These are phyloP conservation scores for Claviceps humidiphila DNA, from an alignment of 2,329 filamentous ascomycete species.

Conservation along the genomic window DNA sequence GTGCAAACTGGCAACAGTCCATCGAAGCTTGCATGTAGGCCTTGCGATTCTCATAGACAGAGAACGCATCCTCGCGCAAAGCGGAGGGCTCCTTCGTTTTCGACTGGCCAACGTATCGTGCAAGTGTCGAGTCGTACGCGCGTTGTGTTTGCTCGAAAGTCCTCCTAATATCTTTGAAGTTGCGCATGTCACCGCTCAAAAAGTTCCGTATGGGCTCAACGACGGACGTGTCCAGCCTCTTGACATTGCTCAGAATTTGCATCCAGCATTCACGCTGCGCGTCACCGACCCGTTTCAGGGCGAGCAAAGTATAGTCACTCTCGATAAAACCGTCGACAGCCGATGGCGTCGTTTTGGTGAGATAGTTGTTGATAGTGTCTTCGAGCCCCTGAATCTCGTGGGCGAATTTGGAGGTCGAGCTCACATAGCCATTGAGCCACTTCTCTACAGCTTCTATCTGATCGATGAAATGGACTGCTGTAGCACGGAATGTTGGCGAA, in stretches of 20 bases:
- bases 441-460: slow-evolving; percentile 83
- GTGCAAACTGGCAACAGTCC: slow-evolving; percentile 82
- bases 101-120: slow-evolving; percentile 70
- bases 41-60: slow-evolving; percentile 84
- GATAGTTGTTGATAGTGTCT: slow-evolving; percentile 61
- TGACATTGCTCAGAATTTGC: slow-evolving; percentile 58
- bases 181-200: slow-evolving; percentile 62
- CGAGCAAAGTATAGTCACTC: slow-evolving; percentile 85
- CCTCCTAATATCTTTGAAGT: slow-evolving; percentile 74
- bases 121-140: slow-evolving; percentile 67
- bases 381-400: slow-evolving; percentile 63
- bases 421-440: slow-evolving; percentile 63
- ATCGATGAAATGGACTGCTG: slow-evolving; percentile 73
- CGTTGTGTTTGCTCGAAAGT: slow-evolving; percentile 69
- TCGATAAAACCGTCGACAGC: slow-evolving; percentile 79
- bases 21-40: slow-evolving; percentile 82
- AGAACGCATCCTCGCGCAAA: slow-evolving; percentile 87
- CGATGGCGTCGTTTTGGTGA: slow-evolving; percentile 62
- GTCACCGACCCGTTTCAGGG: slow-evolving; percentile 73
- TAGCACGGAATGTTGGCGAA: slow-evolving; percentile 87
- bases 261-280: slow-evolving; percentile 81
- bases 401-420: slow-evolving; percentile 39
- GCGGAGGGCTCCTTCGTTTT: slow-evolving; percentile 91
- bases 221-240: slow-evolving; percentile 62
- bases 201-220: slow-evolving; percentile 75